A percentile compares a stretch with the other conserved stretches of the same genome.
These are phyloP conservation scores for Lactarius deliciosus DNA, from an alignment of 768 basidiomycete genomes.

Conservation along the genomic window DNA sequence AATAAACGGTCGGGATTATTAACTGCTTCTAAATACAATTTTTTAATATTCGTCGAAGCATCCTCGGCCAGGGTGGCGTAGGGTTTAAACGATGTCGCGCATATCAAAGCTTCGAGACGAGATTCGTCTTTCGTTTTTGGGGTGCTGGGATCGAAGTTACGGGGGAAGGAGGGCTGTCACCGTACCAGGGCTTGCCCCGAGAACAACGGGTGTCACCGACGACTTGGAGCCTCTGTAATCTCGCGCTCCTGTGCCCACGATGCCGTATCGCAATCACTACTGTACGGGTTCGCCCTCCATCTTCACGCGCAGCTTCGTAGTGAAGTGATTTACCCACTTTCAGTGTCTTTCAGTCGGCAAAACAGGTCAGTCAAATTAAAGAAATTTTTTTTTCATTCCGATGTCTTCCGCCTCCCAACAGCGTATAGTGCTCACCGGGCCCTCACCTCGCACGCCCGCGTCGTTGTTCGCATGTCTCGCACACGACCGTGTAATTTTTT, in stretches of 20 bases:
- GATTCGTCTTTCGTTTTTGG: neutral
- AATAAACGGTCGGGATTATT: too few species aligned
- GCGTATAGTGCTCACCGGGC: too few species aligned
- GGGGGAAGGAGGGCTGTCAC: neutral
- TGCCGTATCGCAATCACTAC: neutral
- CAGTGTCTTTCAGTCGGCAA: neutral
- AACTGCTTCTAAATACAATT: too few species aligned
- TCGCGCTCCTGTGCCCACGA: neutral
- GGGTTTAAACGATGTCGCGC: neutral
- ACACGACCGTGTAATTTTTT: neutral
- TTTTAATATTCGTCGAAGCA: too few species aligned
- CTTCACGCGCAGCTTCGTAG: neutral
- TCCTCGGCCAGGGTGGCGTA: neutral
- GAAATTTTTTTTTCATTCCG: neutral
- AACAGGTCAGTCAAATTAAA: neutral
- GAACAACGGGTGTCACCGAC: neutral
- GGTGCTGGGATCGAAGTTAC: neutral
- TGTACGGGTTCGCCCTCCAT: neutral
- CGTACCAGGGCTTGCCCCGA: neutral
- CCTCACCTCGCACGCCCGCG: too few species aligned
- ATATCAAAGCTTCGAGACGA: neutral
- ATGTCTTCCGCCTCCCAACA: neutral
- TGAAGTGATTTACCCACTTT: neutral
- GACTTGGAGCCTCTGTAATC: neutral
- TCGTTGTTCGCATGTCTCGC: neutral